Evolutionary conservation across 805 yeast species (phyloP).

Genomic region (Yamadazyma endophytica): DNA sequence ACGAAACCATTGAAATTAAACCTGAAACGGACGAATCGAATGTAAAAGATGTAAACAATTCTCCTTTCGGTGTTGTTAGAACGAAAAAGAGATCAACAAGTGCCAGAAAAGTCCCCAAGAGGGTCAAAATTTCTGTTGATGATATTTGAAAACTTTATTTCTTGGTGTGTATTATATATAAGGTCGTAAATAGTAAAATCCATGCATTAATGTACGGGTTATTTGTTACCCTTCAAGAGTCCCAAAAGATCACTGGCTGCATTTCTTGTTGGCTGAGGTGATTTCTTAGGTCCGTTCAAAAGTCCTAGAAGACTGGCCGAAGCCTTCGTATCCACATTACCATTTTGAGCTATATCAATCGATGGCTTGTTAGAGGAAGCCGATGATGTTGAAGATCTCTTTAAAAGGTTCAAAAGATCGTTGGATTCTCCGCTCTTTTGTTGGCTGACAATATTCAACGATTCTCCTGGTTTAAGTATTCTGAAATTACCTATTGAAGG

Average conservation of each 20-base stretch:
- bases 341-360: too few relatives aligned
- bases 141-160: too few relatives aligned
- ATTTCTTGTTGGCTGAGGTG: constrained; percentile 4
- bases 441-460: constrained; percentile 10
- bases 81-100: constrained; percentile 1
- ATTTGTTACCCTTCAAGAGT: constrained; percentile 14
- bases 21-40: constrained; percentile 1
- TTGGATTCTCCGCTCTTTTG: constrained; percentile 1
- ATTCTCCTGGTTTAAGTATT: constrained; percentile 26
- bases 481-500: constrained; percentile 17
- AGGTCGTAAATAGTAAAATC: too few relatives aligned
- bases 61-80: constrained; percentile 1
- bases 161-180: too few relatives aligned
- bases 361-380: too few relatives aligned
- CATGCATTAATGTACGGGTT: constrained; percentile 1
- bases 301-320: constrained; percentile 13
- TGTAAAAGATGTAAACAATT: not conserved
- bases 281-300: constrained; percentile 4
- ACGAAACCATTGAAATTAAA: constrained; percentile 3
- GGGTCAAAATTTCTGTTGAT: not conserved
- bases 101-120: constrained; percentile 1
- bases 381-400: too few relatives aligned
- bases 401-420: constrained; percentile 12
- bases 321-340: constrained; percentile 4
- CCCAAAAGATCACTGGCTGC: constrained; percentile 20